Evolutionary conservation across 2,329 filamentous ascomycete genomes (phyloP).

Genomic region (Penicillium digitatum): DNA sequence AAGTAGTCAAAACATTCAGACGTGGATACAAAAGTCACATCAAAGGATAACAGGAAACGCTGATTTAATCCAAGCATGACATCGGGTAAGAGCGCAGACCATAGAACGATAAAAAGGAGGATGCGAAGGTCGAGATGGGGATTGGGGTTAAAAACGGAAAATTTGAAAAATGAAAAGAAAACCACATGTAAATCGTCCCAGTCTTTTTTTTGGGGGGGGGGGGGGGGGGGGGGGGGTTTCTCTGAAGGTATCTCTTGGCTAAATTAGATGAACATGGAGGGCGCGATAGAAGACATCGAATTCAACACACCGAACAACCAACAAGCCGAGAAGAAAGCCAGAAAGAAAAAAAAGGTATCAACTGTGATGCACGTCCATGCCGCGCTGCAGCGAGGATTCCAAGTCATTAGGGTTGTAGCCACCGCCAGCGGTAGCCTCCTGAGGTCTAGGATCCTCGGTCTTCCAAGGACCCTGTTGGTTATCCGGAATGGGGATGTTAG

Average conservation of each 20-base stretch:
- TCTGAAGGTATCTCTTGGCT: constrained; percentile 28
- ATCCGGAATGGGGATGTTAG: constrained; percentile 60
- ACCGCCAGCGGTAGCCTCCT: constrained; percentile 49
- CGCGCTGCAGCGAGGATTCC: constrained; percentile 51
- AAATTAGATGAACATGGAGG: constrained; percentile 27
- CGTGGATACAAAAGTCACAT: neutral
- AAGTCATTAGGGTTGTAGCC: constrained; percentile 43
- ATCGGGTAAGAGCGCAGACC: neutral
- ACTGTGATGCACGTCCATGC: constrained; percentile 50
- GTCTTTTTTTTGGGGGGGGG: constrained; percentile 23
- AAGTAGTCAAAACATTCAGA: too few species aligned
- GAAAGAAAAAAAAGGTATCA: constrained; percentile 11
- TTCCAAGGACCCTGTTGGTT: constrained; percentile 53
- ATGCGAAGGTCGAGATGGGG: neutral
- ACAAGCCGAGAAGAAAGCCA: constrained; percentile 3
- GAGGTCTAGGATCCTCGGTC: constrained; percentile 60
- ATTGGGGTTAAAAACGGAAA: neutral
- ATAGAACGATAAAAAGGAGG: neutral
- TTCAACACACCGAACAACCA: constrained; percentile 13
- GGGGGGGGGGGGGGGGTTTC: too few species aligned
- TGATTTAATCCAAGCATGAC: neutral
- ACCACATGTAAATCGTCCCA: constrained; percentile 18
- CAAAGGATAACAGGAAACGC: neutral
- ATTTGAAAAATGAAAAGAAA: neutral
- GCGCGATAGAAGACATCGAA: constrained; percentile 11